Evolutionary conservation across 2,329 filamentous ascomycete genomes (phyloP).

Genomic region (Diaporthe australafricana): DNA sequence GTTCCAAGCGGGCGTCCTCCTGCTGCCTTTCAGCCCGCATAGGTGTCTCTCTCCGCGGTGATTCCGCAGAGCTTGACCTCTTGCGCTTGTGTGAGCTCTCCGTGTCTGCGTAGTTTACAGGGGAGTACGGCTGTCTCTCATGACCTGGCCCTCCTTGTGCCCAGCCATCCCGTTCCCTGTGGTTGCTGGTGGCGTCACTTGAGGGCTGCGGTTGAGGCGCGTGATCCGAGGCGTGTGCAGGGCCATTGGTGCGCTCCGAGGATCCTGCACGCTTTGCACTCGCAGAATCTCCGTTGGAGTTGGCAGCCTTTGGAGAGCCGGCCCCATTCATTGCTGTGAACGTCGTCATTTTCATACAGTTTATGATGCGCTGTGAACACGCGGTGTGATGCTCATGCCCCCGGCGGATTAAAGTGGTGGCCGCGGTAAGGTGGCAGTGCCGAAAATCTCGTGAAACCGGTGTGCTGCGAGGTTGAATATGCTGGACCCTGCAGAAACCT

Average conservation of each 20-base stretch:
- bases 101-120: conserved; percentile 54
- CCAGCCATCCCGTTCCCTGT: conserved; percentile 55
- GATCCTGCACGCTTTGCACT: conserved; percentile 47
- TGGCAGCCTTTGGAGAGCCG: conserved; percentile 57
- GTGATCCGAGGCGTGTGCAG: conserved; percentile 39
- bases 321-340: conserved; percentile 64
- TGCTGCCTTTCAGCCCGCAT: conserved; percentile 47
- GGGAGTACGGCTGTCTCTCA: conserved; percentile 56
- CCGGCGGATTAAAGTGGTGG: neutral
- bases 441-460: conserved; percentile 9
- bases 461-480: neutral
- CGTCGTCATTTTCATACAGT: conserved; percentile 57
- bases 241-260: conserved; percentile 47
- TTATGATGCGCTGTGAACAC: conserved; percentile 14
- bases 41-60: conserved; percentile 49
- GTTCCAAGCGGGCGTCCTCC: conserved; percentile 46
- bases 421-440: conserved; percentile 8
- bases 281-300: conserved; percentile 46
- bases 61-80: conserved; percentile 73
- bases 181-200: conserved; percentile 45
- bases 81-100: conserved; percentile 74
- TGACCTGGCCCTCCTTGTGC: conserved; percentile 47
- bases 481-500: conserved; percentile 6
- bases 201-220: conserved; percentile 41
- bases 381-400: conserved; percentile 13